Evolutionary conservation across 2,329 filamentous ascomycete genomes (phyloP).

Genomic region (Colletotrichum theobromicola): DNA sequence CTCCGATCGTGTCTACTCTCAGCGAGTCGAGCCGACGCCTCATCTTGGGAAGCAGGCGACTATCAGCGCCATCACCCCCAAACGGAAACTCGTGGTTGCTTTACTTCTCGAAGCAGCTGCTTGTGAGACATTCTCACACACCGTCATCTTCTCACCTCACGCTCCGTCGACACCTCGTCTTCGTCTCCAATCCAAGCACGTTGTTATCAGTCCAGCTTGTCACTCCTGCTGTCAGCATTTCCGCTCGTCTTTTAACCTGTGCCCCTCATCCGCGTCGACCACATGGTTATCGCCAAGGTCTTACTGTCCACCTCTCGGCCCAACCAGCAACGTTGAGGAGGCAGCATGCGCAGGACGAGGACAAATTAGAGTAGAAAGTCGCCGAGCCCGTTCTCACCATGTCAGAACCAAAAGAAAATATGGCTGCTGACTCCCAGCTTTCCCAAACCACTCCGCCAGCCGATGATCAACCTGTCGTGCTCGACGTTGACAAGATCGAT

Average conservation of each 20-base stretch:
- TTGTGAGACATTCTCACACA: not conserved
- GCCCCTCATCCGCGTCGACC: not conserved
- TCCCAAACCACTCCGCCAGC: not conserved
- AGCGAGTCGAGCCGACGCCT: not conserved
- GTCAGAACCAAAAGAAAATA: not conserved
- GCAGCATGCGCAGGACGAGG: not conserved
- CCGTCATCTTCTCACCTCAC: not conserved
- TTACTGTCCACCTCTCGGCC: not conserved
- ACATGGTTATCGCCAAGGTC: not conserved
- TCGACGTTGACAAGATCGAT: constrained; percentile 36
- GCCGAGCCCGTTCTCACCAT: not conserved
- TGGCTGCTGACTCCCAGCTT: not conserved
- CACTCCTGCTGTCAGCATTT: not conserved
- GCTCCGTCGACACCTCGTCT: not conserved
- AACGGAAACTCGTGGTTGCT: not conserved
- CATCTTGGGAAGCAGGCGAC: not conserved
- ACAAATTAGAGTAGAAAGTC: not conserved
- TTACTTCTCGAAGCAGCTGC: not conserved
- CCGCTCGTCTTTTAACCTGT: not conserved
- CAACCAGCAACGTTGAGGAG: not conserved
- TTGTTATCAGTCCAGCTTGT: not conserved
- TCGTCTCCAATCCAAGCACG: not conserved
- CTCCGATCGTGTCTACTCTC: not conserved
- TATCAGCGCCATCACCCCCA: not conserved
- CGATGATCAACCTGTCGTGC: not conserved